Evolutionary conservation across 805 yeast species (phyloP).

Genomic region (Ogataea dorogensis): DNA sequence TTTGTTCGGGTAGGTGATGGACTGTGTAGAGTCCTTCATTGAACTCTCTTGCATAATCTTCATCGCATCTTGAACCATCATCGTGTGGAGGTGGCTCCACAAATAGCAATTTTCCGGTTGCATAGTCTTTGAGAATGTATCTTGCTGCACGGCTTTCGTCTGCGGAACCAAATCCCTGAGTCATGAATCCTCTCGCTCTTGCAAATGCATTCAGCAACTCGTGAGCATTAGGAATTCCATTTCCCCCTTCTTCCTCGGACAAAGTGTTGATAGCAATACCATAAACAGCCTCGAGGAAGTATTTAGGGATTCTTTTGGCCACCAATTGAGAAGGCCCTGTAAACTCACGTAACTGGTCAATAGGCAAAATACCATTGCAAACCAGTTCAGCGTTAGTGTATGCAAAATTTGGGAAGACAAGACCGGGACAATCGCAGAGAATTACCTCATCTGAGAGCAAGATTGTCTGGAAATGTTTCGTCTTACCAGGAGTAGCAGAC

Average conservation of each 20-base stretch:
- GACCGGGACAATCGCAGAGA: slow-evolving; percentile 98
- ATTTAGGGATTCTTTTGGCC: slow-evolving; percentile 85
- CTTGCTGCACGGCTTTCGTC: slow-evolving; percentile 95
- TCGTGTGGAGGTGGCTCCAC: slow-evolving; percentile 86
- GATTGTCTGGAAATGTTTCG: slow-evolving; percentile 98
- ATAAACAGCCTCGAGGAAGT: slow-evolving; percentile 82
- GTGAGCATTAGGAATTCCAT: slow-evolving; percentile 84
- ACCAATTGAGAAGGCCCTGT: slow-evolving; percentile 87
- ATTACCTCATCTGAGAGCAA: slow-evolving; percentile 77
- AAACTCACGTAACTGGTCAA: slow-evolving; percentile 91
- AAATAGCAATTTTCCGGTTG: slow-evolving; percentile 82
- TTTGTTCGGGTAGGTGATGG: slow-evolving; percentile 62
- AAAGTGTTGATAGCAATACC: slow-evolving; percentile 85
- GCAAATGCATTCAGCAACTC: slow-evolving; percentile 91
- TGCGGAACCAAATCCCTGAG: slow-evolving; percentile 95
- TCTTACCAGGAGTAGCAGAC: slow-evolving; percentile 97
- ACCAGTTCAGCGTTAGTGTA: slow-evolving; percentile 95
- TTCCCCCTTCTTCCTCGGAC: slow-evolving; percentile 82
- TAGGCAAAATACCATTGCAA: slow-evolving; percentile 97
- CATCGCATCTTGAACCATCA: slow-evolving; percentile 50
- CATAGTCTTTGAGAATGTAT: slow-evolving; percentile 89
- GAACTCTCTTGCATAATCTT: slow-evolving; percentile 59
- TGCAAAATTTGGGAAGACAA: slow-evolving; percentile 97
- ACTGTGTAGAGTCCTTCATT: slow-evolving; percentile 74
- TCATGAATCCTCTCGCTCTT: slow-evolving; percentile 94